phyloP scores from a whole-genome alignment of 805 yeast genomes.

The Jamesozyma hellenica region DNA sequence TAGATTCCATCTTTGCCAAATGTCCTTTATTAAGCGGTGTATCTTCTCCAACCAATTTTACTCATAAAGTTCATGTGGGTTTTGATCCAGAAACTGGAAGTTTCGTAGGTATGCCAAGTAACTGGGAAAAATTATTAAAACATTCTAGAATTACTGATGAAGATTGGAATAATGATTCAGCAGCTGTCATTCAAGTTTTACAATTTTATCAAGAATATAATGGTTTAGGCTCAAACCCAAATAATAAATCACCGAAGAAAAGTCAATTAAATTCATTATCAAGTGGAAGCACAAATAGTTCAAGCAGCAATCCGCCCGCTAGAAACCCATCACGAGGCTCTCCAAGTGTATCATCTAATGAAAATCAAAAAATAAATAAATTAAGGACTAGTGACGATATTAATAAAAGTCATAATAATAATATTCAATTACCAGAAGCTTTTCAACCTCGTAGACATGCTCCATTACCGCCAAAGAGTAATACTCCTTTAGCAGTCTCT shows the following conservation, averaged over 20 bases:
- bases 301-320: background rate
- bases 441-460: slow-evolving; percentile 16
- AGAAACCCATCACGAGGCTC: background rate
- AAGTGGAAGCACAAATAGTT: background rate
- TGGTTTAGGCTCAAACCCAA: slow-evolving; percentile 13
- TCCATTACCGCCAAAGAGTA: slow-evolving; percentile 21
- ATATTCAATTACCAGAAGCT: slow-evolving; percentile 2
- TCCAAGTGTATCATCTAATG: background rate
- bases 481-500: slow-evolving; percentile 10
- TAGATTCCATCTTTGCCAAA: slow-evolving; percentile 73
- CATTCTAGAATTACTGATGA: slow-evolving; percentile 85
- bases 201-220: slow-evolving; percentile 55
- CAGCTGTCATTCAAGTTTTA: slow-evolving; percentile 86
- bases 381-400: slow-evolving; percentile 6
- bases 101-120: slow-evolving; percentile 86
- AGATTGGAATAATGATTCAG: slow-evolving; percentile 89
- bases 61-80: slow-evolving; percentile 86
- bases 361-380: slow-evolving; percentile 1
- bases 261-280: no score
- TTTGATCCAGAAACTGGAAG: slow-evolving; percentile 78
- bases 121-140: slow-evolving; percentile 79
- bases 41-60: slow-evolving; percentile 87
- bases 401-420: slow-evolving; percentile 5
- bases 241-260: slow-evolving; percentile 1
- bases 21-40: slow-evolving; percentile 59